These are phyloP conservation scores for Pseudogymnoascus sp. DNA, from an alignment of 2,329 filamentous ascomycete species.

Conservation along the genomic window DNA sequence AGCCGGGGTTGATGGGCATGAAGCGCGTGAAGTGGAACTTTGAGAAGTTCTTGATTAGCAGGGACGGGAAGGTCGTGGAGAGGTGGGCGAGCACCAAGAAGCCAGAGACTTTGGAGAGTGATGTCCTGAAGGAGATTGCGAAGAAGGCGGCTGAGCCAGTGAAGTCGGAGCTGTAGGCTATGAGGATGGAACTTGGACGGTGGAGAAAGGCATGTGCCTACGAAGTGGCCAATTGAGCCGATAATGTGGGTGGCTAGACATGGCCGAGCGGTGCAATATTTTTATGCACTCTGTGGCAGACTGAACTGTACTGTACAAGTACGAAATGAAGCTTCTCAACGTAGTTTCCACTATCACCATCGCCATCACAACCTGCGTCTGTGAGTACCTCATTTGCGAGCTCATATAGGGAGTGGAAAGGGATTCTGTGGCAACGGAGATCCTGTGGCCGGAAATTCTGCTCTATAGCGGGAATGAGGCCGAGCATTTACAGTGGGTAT, in stretches of 20 bases:
- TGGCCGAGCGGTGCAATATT: not conserved
- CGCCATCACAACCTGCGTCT: not conserved
- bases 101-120: constrained; percentile 68
- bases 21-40: constrained; percentile 99
- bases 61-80: constrained; percentile 75
- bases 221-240: not conserved
- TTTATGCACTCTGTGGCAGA: not conserved
- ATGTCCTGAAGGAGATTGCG: constrained; percentile 63
- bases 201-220: not conserved
- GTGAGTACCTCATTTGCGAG: not conserved
- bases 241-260: not conserved
- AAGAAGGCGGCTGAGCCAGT: constrained; percentile 24
- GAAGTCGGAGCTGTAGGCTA: constrained; percentile 3
- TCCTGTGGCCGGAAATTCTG: not conserved
- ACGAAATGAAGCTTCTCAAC: not conserved
- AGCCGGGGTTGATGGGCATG: constrained; percentile 76
- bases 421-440: not conserved
- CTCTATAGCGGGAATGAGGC: not conserved
- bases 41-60: constrained; percentile 90
- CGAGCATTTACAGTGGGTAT: not conserved
- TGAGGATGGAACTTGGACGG: not conserved
- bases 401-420: not conserved
- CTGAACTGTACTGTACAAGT: constrained; percentile 1
- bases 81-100: constrained; percentile 85
- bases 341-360: not conserved